A percentile compares a stretch with the other conserved stretches of the same genome.
These are phyloP conservation scores for Aquilaria sinensis DNA, from an alignment of 345 rosid genomes.

Conservation along the genomic window DNA sequence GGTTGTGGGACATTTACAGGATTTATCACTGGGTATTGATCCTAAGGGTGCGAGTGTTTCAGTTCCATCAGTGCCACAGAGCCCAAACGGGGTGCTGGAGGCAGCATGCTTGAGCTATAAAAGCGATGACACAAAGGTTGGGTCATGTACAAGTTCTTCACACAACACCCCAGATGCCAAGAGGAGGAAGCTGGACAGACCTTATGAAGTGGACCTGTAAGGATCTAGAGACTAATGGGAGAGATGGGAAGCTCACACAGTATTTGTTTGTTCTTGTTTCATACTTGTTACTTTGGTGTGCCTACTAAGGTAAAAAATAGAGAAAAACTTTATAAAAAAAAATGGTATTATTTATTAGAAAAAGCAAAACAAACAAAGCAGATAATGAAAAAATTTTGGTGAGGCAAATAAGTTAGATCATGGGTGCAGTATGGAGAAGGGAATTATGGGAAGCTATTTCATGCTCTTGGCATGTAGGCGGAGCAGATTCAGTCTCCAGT, in stretches of 20 bases:
- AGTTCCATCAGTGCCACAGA: slow-evolving; percentile 38
- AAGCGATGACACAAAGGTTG: slow-evolving; percentile 39
- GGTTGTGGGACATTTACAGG: slow-evolving; percentile 35
- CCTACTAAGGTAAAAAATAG: neutral
- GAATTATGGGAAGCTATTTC: slow-evolving; percentile 13
- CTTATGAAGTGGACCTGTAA: slow-evolving; percentile 23
- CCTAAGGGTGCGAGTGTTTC: slow-evolving; percentile 18
- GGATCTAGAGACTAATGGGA: too few relatives aligned
- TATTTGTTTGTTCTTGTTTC: slow-evolving; percentile 12
- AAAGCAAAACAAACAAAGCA: neutral
- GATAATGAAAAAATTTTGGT: too few relatives aligned
- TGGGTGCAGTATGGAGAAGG: slow-evolving; percentile 23
- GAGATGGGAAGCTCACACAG: slow-evolving; percentile 5
- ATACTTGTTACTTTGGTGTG: slow-evolving; percentile 14
- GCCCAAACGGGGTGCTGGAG: slow-evolving; percentile 69
- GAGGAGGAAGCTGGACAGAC: slow-evolving; percentile 44
- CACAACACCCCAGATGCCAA: slow-evolving; percentile 27
- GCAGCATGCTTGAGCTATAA: slow-evolving; percentile 68
- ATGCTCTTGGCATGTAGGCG: slow-evolving; percentile 27
- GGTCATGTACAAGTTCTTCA: slow-evolving; percentile 40
- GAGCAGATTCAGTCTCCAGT: slow-evolving; percentile 7
- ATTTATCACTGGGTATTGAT: slow-evolving; percentile 25
- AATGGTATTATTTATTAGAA: neutral
- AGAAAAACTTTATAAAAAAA: slow-evolving; percentile 1
- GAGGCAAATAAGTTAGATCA: slow-evolving; percentile 25